Conservation (phyloP, 495 filamentous ascomycete genomes). For the Penicillium taxi region DNA sequence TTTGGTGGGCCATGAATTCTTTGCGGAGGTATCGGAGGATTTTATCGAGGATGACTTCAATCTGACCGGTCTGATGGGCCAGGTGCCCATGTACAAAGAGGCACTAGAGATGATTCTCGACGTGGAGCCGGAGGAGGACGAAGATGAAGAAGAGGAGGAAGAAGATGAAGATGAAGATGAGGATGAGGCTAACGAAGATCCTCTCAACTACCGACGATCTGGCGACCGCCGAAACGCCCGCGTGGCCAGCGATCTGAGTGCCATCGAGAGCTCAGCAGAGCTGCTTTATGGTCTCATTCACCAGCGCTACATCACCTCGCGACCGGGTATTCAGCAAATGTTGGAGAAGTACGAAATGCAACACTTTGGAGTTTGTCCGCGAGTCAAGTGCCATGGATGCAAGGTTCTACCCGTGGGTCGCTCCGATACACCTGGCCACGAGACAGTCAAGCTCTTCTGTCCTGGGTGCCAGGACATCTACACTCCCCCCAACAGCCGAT, state of each 20-base stretch:
- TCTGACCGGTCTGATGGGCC: constrained; percentile 84
- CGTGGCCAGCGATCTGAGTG: constrained; percentile 81
- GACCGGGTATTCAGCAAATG: constrained; percentile 97
- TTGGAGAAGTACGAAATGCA: constrained; percentile 95
- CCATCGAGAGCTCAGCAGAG: constrained; percentile 94
- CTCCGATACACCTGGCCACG: constrained; percentile 88
- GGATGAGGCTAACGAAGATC: constrained; percentile 58
- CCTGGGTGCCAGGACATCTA: constrained; percentile 95
- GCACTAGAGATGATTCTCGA: constrained; percentile 96
- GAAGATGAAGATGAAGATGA: constrained; percentile 76
- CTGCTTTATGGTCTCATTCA: constrained; percentile 97
- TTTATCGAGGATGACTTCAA: constrained; percentile 99
- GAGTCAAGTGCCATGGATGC: constrained; percentile 78
- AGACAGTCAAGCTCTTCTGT: constrained; percentile 98
- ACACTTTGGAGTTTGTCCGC: constrained; percentile 89
- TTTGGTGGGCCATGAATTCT: constrained; percentile 93
- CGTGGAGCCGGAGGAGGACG: constrained; percentile 90
- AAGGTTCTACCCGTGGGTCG: constrained; percentile 87
- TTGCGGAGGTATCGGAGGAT: constrained; percentile 95
- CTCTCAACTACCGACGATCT: constrained; percentile 48
- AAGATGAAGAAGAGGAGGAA: constrained; percentile 65
- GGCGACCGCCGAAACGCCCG: constrained; percentile 72
- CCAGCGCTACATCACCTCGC: constrained; percentile 96
- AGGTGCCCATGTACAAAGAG: constrained; percentile 99
- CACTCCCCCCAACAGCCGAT: constrained; percentile 92